Percentiles rank a stretch among this genome's conserved stretches.
These are phyloP conservation scores for Vanrija pseudolonga DNA, from an alignment of 1,284 basidiomycete species.

Conservation along the genomic window DNA sequence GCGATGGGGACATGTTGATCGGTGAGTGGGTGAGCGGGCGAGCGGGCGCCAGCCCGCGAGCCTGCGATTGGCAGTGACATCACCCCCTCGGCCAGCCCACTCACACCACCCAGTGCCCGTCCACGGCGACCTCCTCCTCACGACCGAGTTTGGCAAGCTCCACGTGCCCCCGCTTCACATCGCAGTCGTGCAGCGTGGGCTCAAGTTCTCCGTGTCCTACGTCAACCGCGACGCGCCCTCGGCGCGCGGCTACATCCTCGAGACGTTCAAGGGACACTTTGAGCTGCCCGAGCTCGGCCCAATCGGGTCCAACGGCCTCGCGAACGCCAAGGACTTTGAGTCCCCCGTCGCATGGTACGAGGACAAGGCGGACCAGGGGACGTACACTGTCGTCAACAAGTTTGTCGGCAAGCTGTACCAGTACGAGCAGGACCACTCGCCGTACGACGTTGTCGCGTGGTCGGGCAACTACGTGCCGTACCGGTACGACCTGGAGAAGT, in stretches of 20 bases:
- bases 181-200: slow-evolving; percentile 61
- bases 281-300: slow-evolving; percentile 64
- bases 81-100: no score
- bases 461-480: slow-evolving; percentile 67
- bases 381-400: slow-evolving; percentile 51
- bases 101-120: slow-evolving; percentile 52
- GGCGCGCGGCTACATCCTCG: slow-evolving; percentile 55
- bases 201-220: slow-evolving; percentile 58
- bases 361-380: slow-evolving; percentile 56
- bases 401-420: slow-evolving; percentile 28
- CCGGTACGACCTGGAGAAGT: slow-evolving; percentile 66
- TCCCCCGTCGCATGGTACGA: slow-evolving; percentile 58
- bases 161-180: slow-evolving; percentile 64
- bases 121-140: slow-evolving; percentile 62
- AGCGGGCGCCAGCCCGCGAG: no score
- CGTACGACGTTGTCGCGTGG: slow-evolving; percentile 63
- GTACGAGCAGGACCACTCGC: slow-evolving; percentile 50
- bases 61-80: no score
- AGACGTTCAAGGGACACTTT: slow-evolving; percentile 63
- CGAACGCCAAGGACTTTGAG: slow-evolving; percentile 63
- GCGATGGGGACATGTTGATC: slow-evolving; percentile 65
- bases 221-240: neutral
- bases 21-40: slow-evolving; percentile 13
- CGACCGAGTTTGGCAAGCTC: slow-evolving; percentile 66
- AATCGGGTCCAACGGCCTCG: slow-evolving; percentile 60